These are phyloP conservation scores for Cyclotella atomus DNA, from an alignment of 108 stramenopile genomes.

Conservation along the genomic window DNA sequence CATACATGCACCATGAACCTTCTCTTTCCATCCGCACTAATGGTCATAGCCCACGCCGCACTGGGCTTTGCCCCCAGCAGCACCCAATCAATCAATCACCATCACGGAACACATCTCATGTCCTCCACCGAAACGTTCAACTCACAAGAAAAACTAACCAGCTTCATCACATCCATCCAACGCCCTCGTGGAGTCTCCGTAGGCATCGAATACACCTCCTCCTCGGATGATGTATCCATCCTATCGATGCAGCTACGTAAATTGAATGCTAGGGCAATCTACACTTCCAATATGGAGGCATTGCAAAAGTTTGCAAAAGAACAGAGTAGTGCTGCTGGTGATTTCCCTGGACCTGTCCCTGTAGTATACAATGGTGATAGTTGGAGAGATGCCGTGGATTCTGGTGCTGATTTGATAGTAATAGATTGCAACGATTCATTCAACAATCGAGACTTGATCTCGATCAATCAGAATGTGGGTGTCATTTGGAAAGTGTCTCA, in stretches of 20 bases:
- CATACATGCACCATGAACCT: too few relatives aligned
- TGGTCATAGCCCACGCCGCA: too few relatives aligned
- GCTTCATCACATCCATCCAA: constrained; percentile 16
- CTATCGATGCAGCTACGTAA: constrained; percentile 71
- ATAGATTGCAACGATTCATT: constrained; percentile 1
- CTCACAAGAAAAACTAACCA: constrained; percentile 22
- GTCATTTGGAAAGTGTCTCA: constrained; percentile 56
- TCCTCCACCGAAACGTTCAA: background rate
- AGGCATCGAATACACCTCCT: constrained; percentile 47
- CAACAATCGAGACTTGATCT: background rate
- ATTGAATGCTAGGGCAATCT: constrained; percentile 48
- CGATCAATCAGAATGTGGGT: constrained; percentile 30
- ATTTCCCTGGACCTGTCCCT: constrained; percentile 83
- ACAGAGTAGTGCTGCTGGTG: constrained; percentile 65
- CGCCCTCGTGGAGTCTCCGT: constrained; percentile 33
- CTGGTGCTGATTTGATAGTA: constrained; percentile 48
- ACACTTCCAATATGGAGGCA: constrained; percentile 27
- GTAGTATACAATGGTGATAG: constrained; percentile 49
- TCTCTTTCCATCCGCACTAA: too few relatives aligned
- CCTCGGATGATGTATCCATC: constrained; percentile 13
- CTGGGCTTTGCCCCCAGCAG: background rate
- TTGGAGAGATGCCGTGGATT: constrained; percentile 24
- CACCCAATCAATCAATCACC: background rate
- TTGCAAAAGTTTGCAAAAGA: constrained; percentile 43
- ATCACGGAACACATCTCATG: background rate